phyloP scores from a whole-genome alignment of 345 rosid species.

The Triadica sebifera region DNA sequence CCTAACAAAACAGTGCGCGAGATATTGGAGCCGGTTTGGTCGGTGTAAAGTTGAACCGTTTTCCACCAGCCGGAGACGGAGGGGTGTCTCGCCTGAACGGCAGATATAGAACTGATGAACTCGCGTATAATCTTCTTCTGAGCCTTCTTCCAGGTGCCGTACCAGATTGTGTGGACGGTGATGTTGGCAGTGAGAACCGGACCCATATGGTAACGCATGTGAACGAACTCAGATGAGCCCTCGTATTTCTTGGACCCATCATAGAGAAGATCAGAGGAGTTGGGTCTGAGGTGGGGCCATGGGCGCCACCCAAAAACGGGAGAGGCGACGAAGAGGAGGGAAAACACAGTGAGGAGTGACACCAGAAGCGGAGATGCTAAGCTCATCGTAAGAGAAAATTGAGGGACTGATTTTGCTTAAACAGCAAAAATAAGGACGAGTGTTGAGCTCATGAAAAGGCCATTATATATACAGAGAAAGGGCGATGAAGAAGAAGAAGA shows the following conservation, averaged over 20 bases:
- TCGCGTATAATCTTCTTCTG: constrained; percentile 86
- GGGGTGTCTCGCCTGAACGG: constrained; percentile 48
- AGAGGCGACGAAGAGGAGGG: constrained; percentile 27
- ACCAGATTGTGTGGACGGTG: constrained; percentile 89
- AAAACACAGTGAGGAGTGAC: background rate
- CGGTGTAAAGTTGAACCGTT: constrained; percentile 81
- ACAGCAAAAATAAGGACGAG: background rate
- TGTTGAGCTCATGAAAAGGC: background rate
- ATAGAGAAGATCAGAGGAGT: constrained; percentile 49
- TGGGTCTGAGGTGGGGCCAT: constrained; percentile 52
- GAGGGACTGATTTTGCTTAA: background rate
- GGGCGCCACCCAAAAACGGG: constrained; percentile 53
- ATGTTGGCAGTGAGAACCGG: constrained; percentile 87
- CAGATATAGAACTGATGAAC: constrained; percentile 79
- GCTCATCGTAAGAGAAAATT: constrained; percentile 6
- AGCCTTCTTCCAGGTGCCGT: constrained; percentile 69
- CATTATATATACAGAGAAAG: background rate
- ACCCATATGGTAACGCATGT: constrained; percentile 89
- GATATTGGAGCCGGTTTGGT: constrained; percentile 59
- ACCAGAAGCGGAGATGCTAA: background rate
- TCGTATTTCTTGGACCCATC: constrained; percentile 72
- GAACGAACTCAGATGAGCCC: constrained; percentile 90
- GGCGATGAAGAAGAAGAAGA: background rate
- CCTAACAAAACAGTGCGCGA: constrained; percentile 42
- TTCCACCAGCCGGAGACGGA: constrained; percentile 96